Evolutionary conservation across 2,329 filamentous ascomycete species (phyloP), one percentile per base, ranked within the genome.

Genomic region (Trichophaea hybrida): DNA sequence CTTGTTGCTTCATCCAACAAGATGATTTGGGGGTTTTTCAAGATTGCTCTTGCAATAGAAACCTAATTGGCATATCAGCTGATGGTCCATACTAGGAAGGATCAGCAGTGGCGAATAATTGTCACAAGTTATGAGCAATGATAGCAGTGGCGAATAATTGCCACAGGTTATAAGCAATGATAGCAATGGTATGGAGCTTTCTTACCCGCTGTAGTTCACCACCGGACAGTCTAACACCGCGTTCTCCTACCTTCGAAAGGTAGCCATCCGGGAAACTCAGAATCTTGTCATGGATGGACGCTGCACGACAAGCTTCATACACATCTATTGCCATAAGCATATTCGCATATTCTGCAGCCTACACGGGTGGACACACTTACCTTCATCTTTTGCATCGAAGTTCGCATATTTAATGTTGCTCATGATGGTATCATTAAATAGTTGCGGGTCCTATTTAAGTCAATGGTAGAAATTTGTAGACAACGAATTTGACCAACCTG

Each of bases 391-490:
- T 1, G 82, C 81, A n/a, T 77, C 74, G 1, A 80, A 76, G 8
- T 77, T 76, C 1, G 80, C 80, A 69, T 85, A 86, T 1, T 76
- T 76, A 31, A 86, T 72, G 66, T 86, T 86, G 15, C 84, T 77
- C 68, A 81, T 75, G 46, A 86, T 77, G 1, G 79, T 79, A 35
- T 77, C 75, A 68, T 85, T 82, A 72, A 86, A 85, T 6, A 86
- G 72, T 0, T 77, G 73, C 0, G 82, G 78, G 61, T 83, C 79
- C 69, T 86, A 80, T 24, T 35, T 10, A n/a, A 32, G 35, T 44
- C 17, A 46, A 10, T 61, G 43, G 15, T 31, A 56, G n/a, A 17
- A 13, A 40, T 17, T 34, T 13, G 32, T 24, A 43, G 40, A 31
- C 13, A 17, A 13, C 17, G 34, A 10, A 33, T 15, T 4, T 53